Evolutionary conservation across 306 rosid species (phyloP).

Genomic region (Morella rubra): DNA sequence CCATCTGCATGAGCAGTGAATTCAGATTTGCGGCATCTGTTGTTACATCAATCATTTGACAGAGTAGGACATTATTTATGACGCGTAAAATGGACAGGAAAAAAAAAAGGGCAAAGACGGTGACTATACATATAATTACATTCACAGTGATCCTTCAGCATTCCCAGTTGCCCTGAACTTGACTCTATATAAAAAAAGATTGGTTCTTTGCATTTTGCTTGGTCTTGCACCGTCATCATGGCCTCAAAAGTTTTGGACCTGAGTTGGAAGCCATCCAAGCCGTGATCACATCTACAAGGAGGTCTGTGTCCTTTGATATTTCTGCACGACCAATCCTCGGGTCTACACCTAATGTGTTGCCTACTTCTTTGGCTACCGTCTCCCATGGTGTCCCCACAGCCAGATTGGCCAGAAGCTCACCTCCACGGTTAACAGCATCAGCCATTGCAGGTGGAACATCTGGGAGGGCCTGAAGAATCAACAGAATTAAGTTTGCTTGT

Average conservation of each 20-base stretch:
- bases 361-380: constrained; percentile 86
- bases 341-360: constrained; percentile 74
- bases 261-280: constrained; percentile 81
- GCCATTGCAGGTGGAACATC: constrained; percentile 98
- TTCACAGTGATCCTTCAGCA: not conserved
- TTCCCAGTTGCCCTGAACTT: constrained; percentile 7
- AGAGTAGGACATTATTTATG: not conserved
- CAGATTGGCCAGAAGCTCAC: constrained; percentile 77
- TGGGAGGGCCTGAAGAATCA: constrained; percentile 68
- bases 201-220: not conserved
- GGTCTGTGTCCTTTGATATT: constrained; percentile 68
- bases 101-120: not conserved
- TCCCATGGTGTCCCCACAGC: constrained; percentile 90
- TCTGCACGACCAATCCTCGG: constrained; percentile 63
- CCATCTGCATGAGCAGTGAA: not conserved
- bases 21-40: not conserved
- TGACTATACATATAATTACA: not conserved
- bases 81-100: not conserved
- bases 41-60: not conserved
- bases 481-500: not conserved
- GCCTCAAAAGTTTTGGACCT: constrained; percentile 64
- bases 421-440: constrained; percentile 90
- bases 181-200: not conserved
- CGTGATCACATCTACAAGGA: constrained; percentile 72
- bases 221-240: constrained; percentile 10